Percentiles rank a stretch among this genome's conserved stretches.
Evolutionary conservation across 768 basidiomycete species (phyloP).

Genomic region (Saitozyma podzolica): DNA sequence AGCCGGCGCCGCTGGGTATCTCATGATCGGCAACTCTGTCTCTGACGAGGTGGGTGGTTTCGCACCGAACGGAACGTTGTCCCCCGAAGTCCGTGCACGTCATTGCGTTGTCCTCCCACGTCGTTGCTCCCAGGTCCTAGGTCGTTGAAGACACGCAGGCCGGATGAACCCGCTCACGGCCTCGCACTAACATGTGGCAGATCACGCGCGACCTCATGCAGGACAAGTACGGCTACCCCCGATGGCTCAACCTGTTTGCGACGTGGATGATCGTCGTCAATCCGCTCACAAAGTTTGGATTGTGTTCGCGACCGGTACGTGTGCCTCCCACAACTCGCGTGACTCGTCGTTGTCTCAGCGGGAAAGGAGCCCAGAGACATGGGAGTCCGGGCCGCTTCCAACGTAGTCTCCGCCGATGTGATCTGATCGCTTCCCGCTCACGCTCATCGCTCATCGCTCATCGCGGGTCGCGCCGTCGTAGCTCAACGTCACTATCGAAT

Average conservation of each 20-base stretch:
- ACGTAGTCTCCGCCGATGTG: too few species aligned
- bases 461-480: slow-evolving; percentile 40
- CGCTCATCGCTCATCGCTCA: too few species aligned
- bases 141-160: too few species aligned
- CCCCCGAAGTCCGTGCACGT: too few species aligned
- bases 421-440: too few species aligned
- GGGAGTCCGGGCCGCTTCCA: too few species aligned
- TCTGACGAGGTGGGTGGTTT: slow-evolving; percentile 68
- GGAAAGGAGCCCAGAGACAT: slow-evolving; percentile 5
- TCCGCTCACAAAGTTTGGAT: slow-evolving; percentile 72
- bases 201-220: slow-evolving; percentile 77
- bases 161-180: not conserved
- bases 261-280: slow-evolving; percentile 73
- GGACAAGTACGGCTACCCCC: slow-evolving; percentile 65
- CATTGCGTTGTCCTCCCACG: too few species aligned
- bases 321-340: not conserved
- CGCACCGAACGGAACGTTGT: not conserved
- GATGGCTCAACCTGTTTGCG: slow-evolving; percentile 67
- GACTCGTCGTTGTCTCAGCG: not conserved
- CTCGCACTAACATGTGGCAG: slow-evolving; percentile 50
- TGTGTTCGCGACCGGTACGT: slow-evolving; percentile 75
- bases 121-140: too few species aligned
- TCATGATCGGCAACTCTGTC: slow-evolving; percentile 83
- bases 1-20: slow-evolving; percentile 78
- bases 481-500: slow-evolving; percentile 80